Evolutionary conservation across 768 basidiomycete genomes (phyloP), one percentile per base, ranked within the genome.

Genomic region (Tricholoma saponaceum): DNA sequence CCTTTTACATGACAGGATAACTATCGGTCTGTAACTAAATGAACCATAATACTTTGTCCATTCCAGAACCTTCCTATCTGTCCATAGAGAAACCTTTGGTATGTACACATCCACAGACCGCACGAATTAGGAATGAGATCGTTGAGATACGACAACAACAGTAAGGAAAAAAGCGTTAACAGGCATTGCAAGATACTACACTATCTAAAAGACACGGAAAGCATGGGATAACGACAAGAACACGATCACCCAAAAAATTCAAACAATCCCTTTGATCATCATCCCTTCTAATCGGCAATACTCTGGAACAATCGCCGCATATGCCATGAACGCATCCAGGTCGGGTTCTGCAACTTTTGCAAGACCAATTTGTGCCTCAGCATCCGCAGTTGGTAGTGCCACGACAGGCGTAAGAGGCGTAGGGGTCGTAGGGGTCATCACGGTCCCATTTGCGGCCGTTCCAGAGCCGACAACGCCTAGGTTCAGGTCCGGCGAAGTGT

Each of bases 311-410:
- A 92, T 88, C 33, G 89, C 83, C 18, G 90, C 90, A 67, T 94
- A 94, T 0, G 87, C 83, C 83, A 90, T 82, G 71, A 92, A 92
- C 55, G 90, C 86, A 69, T 94, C 92, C 54, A 84, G 73, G 67
- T 94, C 92, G 13, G 91, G 83, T 58, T 92, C 90, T 0, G 92
- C 90, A 5, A 93, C 86, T 70, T 91, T 92, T 30, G 83, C 86
- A 49, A 92, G 70, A 14, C 92, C 92, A 32, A 87, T 75, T 71
- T 89, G 88, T 30, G 82, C 77, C 72, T 92, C 91, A 14, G 79
- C 75, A 59, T 92, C 90, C 2, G 79, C 76, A 1, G 90, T 92
- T 14, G 84, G 81, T 54, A 93, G 74, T 25, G 90, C 84, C 12
- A 82, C 80, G 8, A 91, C 85, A 1, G 90, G 88, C 8, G 84